A percentile compares a stretch with the other conserved stretches of the same genome.
Evolutionary conservation across 371 early-diverging fungal genomes (phyloP).

Genomic region (Edhazardia aedis): DNA sequence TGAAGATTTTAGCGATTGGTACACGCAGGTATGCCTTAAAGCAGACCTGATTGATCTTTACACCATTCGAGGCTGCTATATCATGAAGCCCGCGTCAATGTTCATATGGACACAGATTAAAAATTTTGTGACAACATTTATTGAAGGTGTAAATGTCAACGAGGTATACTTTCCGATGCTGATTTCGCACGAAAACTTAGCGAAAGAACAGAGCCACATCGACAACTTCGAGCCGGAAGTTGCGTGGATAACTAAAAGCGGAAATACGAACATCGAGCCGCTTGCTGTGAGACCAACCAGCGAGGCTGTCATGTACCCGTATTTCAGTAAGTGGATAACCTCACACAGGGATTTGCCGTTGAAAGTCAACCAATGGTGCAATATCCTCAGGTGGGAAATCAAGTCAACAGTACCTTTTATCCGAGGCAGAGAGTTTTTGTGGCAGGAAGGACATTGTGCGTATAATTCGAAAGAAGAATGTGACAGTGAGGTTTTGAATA

Average conservation of each 20-base stretch:
- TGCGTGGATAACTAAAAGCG: constrained; percentile 96
- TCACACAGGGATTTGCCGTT: constrained; percentile 92
- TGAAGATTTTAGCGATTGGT: constrained; percentile 73
- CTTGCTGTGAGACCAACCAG: constrained; percentile 97
- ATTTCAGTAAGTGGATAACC: constrained; percentile 88
- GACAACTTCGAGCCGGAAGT: constrained; percentile 98
- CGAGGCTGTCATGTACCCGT: constrained; percentile 98
- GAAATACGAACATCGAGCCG: constrained; percentile 68
- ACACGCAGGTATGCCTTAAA: constrained; percentile 57
- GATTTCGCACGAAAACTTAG: constrained; percentile 64
- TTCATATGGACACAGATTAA: constrained; percentile 60
- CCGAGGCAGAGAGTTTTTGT: constrained; percentile 93
- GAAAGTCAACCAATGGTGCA: constrained; percentile 97
- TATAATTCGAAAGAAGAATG: constrained; percentile 71
- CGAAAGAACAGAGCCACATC: constrained; percentile 92
- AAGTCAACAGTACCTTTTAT: constrained; percentile 96
- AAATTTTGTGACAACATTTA: constrained; percentile 69
- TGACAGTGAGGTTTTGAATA: constrained; percentile 65
- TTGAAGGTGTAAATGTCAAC: constrained; percentile 74
- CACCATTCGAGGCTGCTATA: constrained; percentile 93
- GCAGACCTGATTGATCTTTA: constrained; percentile 95
- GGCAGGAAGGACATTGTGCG: constrained; percentile 99
- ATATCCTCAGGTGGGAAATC: constrained; percentile 98
- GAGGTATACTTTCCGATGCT: constrained; percentile 99
- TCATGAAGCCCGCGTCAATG: constrained; percentile 82